A percentile compares a stretch with the other conserved stretches of the same genome.
Evolutionary conservation across 2,329 filamentous ascomycete species (phyloP).

Genomic region (Claviceps citrina): DNA sequence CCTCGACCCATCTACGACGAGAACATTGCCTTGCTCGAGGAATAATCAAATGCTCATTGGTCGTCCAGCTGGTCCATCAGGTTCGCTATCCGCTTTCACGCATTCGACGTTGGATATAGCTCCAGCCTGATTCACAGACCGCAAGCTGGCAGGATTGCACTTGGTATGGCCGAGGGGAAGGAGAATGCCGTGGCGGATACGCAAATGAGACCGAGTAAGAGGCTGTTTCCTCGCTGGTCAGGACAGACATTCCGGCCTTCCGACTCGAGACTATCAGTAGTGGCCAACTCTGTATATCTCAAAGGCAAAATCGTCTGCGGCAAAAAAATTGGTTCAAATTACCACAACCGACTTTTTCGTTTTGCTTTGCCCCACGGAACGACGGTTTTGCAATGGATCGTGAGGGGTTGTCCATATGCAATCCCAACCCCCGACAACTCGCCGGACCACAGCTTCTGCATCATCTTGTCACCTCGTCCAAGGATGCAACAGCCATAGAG

Average conservation of each 20-base stretch:
- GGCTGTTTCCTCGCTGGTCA: not conserved
- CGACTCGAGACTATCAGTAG: not conserved
- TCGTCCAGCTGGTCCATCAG: not conserved
- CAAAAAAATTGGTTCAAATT: not conserved
- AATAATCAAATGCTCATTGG: slow-evolving; percentile 8
- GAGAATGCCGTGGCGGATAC: not conserved
- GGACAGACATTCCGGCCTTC: not conserved
- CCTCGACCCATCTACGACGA: slow-evolving; percentile 1
- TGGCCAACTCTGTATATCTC: not conserved
- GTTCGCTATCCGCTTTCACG: not conserved
- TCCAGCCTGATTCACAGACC: not conserved
- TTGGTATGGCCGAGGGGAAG: not conserved
- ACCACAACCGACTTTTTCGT: not conserved
- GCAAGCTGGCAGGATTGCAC: not conserved
- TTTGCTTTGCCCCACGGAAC: not conserved
- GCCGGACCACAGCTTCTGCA: slow-evolving; percentile 33
- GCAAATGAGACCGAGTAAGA: not conserved
- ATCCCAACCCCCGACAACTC: slow-evolving; percentile 25
- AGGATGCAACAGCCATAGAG: slow-evolving; percentile 17
- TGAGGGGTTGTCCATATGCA: slow-evolving; percentile 28
- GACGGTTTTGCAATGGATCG: slow-evolving; percentile 12
- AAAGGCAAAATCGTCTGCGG: not conserved
- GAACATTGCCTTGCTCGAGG: not conserved
- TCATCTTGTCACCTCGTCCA: slow-evolving; percentile 40
- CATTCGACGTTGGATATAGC: not conserved